phyloP scores from a whole-genome alignment of 164 flowering plant species.

The Sedum album region DNA sequence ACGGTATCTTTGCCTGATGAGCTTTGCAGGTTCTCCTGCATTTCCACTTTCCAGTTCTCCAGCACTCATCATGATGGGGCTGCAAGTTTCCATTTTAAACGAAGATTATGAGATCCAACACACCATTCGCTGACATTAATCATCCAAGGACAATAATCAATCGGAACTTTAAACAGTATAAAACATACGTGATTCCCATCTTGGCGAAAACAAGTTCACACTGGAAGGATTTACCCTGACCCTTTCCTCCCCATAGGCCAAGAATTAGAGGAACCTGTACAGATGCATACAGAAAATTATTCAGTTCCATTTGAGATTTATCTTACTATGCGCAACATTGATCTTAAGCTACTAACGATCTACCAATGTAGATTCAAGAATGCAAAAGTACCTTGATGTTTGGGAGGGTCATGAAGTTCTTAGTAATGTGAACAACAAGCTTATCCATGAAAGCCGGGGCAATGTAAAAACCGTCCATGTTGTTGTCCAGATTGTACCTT shows the following conservation, averaged over 20 bases:
- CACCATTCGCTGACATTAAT: not conserved
- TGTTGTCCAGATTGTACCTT: slow-evolving; percentile 48
- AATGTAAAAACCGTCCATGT: slow-evolving; percentile 48
- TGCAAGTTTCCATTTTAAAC: slow-evolving; percentile 17
- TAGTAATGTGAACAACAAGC: slow-evolving; percentile 59
- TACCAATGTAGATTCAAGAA: no score
- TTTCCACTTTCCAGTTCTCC: slow-evolving; percentile 64
- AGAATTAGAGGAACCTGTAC: slow-evolving; percentile 56
- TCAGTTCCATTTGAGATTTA: not conserved
- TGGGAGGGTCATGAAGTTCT: slow-evolving; percentile 66
- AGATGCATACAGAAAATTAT: not conserved
- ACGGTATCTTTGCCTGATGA: slow-evolving; percentile 62
- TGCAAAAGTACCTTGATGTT: slow-evolving; percentile 43
- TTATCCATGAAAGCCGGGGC: slow-evolving; percentile 83
- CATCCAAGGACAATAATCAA: not conserved
- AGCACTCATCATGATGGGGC: slow-evolving; percentile 71
- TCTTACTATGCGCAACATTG: no score
- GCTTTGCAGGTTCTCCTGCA: slow-evolving; percentile 58
- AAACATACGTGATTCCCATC: slow-evolving; percentile 61
- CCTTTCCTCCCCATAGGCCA: slow-evolving; percentile 76
- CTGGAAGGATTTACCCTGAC: slow-evolving; percentile 69
- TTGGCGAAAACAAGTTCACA: slow-evolving; percentile 62
- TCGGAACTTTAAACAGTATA: not conserved
- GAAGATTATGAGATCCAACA: not conserved
- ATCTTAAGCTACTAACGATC: no score